Conservation (phyloP, 371 early-diverging fungal species). For the Massospora cicadina region DNA sequence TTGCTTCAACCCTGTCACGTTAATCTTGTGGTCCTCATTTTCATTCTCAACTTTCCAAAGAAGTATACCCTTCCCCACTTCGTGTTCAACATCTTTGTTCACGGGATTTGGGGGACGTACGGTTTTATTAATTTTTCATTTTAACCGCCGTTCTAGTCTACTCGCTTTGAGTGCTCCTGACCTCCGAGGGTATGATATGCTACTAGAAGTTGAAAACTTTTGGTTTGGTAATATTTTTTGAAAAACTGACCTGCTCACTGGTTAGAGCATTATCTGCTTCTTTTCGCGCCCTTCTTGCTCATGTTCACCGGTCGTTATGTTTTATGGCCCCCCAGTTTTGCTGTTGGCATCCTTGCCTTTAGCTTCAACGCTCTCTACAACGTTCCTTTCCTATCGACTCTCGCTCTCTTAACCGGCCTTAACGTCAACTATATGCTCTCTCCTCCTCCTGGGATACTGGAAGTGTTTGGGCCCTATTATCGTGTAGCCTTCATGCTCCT, state of each 20-base stretch:
- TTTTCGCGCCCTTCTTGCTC: slow-evolving; percentile 35
- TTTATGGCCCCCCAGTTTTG: slow-evolving; percentile 28
- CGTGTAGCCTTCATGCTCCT: neutral
- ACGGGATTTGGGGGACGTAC: slow-evolving; percentile 38
- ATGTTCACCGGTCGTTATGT: slow-evolving; percentile 33
- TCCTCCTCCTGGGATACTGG: slow-evolving; percentile 28
- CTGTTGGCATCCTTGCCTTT: slow-evolving; percentile 31
- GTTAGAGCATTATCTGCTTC: slow-evolving; percentile 32
- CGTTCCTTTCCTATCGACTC: slow-evolving; percentile 26
- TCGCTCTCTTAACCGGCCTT: slow-evolving; percentile 28
- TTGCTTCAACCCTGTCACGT: slow-evolving; percentile 46
- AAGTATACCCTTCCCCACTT: slow-evolving; percentile 24
- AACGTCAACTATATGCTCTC: slow-evolving; percentile 39
- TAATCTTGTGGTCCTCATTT: slow-evolving; percentile 29
- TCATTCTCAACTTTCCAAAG: slow-evolving; percentile 25
- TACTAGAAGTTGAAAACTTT: slow-evolving; percentile 36
- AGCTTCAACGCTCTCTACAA: slow-evolving; percentile 34
- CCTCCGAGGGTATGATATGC: slow-evolving; percentile 27
- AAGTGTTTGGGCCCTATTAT: slow-evolving; percentile 6
- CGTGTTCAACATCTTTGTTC: slow-evolving; percentile 36
- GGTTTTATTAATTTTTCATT: slow-evolving; percentile 4
- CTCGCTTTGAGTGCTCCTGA: slow-evolving; percentile 36
- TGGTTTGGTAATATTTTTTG: slow-evolving; percentile 25
- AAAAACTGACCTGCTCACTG: neutral
- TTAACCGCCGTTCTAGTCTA: slow-evolving; percentile 16